Conservation (phyloP, 2,329 filamentous ascomycete genomes). For the Trichoderma polysporum region DNA sequence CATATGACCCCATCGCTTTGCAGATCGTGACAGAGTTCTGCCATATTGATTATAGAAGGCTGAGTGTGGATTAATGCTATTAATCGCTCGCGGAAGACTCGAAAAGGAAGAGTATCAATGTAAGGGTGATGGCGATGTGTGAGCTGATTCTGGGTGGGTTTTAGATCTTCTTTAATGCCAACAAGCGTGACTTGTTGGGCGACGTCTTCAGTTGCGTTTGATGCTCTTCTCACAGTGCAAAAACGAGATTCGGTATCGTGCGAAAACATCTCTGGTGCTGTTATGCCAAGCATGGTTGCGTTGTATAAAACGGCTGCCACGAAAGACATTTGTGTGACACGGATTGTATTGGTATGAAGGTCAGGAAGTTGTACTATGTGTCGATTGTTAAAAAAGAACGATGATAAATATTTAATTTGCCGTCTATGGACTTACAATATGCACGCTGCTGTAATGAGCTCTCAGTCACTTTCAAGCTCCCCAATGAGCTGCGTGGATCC, state of each 20-base stretch:
- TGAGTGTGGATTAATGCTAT: conserved; percentile 26
- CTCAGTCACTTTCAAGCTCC: background rate
- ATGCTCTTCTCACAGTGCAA: background rate
- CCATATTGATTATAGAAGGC: conserved; percentile 25
- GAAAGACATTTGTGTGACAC: conserved; percentile 15
- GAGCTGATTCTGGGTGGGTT: conserved; percentile 30
- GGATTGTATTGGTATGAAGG: conserved; percentile 5
- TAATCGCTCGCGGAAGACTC: conserved; percentile 30
- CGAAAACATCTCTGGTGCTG: background rate
- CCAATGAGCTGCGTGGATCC: background rate
- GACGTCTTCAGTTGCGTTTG: background rate
- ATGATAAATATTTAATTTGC: background rate
- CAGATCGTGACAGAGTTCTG: conserved; percentile 33
- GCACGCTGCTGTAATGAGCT: background rate
- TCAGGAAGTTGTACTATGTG: conserved; percentile 2
- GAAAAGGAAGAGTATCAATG: conserved; percentile 31
- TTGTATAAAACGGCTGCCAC: conserved; percentile 25
- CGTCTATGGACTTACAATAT: background rate
- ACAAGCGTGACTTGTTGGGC: conserved; percentile 24
- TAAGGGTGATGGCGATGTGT: conserved; percentile 30
- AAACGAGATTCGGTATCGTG: conserved; percentile 1
- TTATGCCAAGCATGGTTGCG: conserved; percentile 26
- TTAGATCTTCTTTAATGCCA: conserved; percentile 29
- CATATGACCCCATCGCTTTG: conserved; percentile 31
- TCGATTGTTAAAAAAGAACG: background rate